A percentile compares a stretch with the other conserved stretches of the same genome.
Evolutionary conservation across 2,329 filamentous ascomycete genomes (phyloP).

Genomic region (Setomelanomma holmii): DNA sequence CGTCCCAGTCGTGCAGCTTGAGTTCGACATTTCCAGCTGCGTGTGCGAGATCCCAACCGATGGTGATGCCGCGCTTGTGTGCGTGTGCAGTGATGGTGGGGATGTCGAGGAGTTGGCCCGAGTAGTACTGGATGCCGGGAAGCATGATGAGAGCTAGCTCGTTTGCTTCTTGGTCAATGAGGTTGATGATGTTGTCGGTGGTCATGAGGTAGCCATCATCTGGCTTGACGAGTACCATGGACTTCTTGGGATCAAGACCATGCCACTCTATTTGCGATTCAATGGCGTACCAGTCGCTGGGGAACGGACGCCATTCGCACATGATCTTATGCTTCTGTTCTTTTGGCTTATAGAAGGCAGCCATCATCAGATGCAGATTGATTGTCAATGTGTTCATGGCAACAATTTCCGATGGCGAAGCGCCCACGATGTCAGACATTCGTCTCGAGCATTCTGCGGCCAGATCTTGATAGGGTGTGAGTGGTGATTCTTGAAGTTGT

Average conservation of each 20-base stretch:
- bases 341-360: constrained; percentile 79
- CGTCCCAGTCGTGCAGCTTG: constrained; percentile 82
- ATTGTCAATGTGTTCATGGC: constrained; percentile 86
- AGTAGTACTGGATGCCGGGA: constrained; percentile 90
- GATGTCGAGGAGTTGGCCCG: constrained; percentile 86
- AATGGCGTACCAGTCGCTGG: constrained; percentile 85
- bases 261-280: constrained; percentile 81
- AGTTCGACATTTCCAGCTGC: constrained; percentile 84
- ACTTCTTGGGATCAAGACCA: constrained; percentile 67
- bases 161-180: constrained; percentile 76
- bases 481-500: constrained; percentile 70
- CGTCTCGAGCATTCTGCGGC: constrained; percentile 74
- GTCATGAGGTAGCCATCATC: constrained; percentile 68
- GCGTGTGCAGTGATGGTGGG: constrained; percentile 78
- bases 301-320: constrained; percentile 86
- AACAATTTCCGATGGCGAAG: constrained; percentile 74
- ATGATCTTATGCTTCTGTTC: constrained; percentile 75
- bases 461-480: constrained; percentile 78
- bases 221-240: constrained; percentile 73
- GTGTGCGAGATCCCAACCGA: constrained; percentile 90
- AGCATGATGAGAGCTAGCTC: constrained; percentile 78
- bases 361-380: constrained; percentile 84
- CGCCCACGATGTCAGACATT: constrained; percentile 77
- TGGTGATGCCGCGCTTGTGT: constrained; percentile 70
- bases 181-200: constrained; percentile 72